Conservation (phyloP, 768 basidiomycete genomes). For the Boletus vermiculosoides region DNA sequence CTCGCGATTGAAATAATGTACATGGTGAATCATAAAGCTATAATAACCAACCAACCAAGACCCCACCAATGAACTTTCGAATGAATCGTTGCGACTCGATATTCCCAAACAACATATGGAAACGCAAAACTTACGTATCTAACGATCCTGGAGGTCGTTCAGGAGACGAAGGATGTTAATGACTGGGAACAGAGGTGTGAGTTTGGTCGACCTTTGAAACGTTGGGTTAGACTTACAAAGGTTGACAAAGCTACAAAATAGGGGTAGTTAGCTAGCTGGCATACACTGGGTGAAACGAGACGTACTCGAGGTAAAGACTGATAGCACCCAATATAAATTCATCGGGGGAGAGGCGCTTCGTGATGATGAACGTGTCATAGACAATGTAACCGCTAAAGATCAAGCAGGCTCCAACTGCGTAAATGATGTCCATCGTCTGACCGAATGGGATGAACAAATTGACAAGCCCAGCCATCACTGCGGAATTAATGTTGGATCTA, state of each 20-base stretch:
- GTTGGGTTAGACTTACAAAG: constrained; percentile 58
- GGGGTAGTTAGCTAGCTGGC: constrained; percentile 14
- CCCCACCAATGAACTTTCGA: not conserved
- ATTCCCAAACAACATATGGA: not conserved
- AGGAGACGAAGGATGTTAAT: constrained; percentile 82
- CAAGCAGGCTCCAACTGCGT: constrained; percentile 73
- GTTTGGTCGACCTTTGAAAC: not conserved
- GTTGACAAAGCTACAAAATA: constrained; percentile 70
- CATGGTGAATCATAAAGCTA: constrained; percentile 13
- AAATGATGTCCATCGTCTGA: constrained; percentile 76
- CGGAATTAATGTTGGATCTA: constrained; percentile 2
- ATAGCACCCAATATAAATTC: constrained; percentile 92
- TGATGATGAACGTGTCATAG: constrained; percentile 90
- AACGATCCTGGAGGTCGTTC: constrained; percentile 52
- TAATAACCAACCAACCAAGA: constrained; percentile 4
- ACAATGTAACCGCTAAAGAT: constrained; percentile 90
- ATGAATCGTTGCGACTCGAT: not conserved
- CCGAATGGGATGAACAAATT: constrained; percentile 86
- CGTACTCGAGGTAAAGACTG: constrained; percentile 91
- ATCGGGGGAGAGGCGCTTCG: constrained; percentile 84
- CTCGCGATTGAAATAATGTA: constrained; percentile 21
- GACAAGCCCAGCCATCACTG: constrained; percentile 80
- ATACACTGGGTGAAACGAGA: constrained; percentile 19
- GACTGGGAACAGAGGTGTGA: constrained; percentile 44
- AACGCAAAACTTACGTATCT: not conserved